Base-by-base conservation (phyloP, 2,329 filamentous ascomycete genomes). In the Claviceps digitariae region DNA sequence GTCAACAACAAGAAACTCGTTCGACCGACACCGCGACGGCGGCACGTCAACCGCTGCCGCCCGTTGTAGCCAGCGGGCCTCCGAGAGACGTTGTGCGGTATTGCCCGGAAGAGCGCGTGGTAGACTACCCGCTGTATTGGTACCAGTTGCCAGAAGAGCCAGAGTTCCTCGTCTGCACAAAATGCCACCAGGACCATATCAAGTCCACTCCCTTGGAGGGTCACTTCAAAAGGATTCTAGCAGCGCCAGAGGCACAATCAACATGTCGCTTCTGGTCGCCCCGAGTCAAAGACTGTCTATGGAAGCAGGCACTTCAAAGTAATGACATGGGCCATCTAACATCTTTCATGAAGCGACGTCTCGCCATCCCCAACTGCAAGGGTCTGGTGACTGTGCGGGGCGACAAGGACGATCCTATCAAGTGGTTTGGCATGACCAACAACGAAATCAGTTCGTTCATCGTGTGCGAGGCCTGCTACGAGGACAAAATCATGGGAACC, bases 151-250 rank as follows among this genome's bases (percentile, higher is more conserved):
- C 56, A 2, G 59, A 62, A 3, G 36, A 60, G 2, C 63, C 67
- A 0, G 57, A 62, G 1, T 71, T 66, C 25, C 53, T 66, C 3
- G 61, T 74, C 36, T 75, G 72, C 56, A 70, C 69, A 1, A 60
- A 64, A 23, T 75, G 73, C 56, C 67, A 72, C 36, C 62, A 64
- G 6, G 67, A 70, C 31, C 52, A 70, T 54, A 65, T 75, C 13
- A 55, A 62, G 23, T 23, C 52, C 0, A 70, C 68, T 0, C 46
- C 43, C 0, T 62, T 73, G 3, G 59, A 61, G 0, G 20, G 50
- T 0, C 52, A 62, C 0, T 74, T 75, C 38, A 53, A 58, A 29
- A 56, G 59, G 4, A 54, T 62, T 0, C 57, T 55, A 48, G 62
- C 52, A 34, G 60, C 52, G 52, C 66, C 51, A 31, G 62, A 45